Percentiles rank a stretch among this genome's conserved stretches.
Conservation (phyloP, 73 alveolate species). For the Paramecium caudatum region DNA sequence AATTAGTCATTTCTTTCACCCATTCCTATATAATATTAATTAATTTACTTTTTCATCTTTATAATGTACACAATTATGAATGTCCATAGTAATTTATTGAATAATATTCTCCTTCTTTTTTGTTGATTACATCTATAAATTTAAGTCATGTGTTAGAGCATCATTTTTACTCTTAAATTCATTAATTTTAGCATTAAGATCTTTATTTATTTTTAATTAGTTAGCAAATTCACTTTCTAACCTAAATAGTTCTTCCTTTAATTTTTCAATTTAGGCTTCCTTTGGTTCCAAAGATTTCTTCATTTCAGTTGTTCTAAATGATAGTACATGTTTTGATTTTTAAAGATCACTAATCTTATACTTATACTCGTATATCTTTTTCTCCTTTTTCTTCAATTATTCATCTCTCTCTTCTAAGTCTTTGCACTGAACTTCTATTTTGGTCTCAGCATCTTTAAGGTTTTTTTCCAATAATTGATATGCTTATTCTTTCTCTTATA, state of each 20-base stretch:
- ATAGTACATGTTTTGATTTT: slow-evolving; percentile 90
- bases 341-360: slow-evolving; percentile 88
- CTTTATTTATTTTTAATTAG: slow-evolving; percentile 66
- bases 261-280: slow-evolving; percentile 85
- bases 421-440: slow-evolving; percentile 81
- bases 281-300: slow-evolving; percentile 89
- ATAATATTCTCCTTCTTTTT: slow-evolving; percentile 85
- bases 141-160: slow-evolving; percentile 81
- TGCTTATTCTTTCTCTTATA: slow-evolving; percentile 73
- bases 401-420: slow-evolving; percentile 86
- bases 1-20: slow-evolving; percentile 86
- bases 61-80: slow-evolving; percentile 86
- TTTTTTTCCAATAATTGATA: slow-evolving; percentile 74
- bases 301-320: slow-evolving; percentile 93
- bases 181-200: slow-evolving; percentile 85
- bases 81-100: slow-evolving; percentile 84
- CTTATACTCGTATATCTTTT: slow-evolving; percentile 87
- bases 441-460: slow-evolving; percentile 82
- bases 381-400: slow-evolving; percentile 85
- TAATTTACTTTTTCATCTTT: slow-evolving; percentile 83
- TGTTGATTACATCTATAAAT: slow-evolving; percentile 78
- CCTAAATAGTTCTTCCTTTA: slow-evolving; percentile 86
- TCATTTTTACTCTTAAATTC: slow-evolving; percentile 81
- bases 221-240: slow-evolving; percentile 78
- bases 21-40: slow-evolving; percentile 70